Evolutionary conservation across 2,329 filamentous ascomycete species (phyloP), one percentile per base, ranked within the genome.

Genomic region (Pestalotiopsis sp.): DNA sequence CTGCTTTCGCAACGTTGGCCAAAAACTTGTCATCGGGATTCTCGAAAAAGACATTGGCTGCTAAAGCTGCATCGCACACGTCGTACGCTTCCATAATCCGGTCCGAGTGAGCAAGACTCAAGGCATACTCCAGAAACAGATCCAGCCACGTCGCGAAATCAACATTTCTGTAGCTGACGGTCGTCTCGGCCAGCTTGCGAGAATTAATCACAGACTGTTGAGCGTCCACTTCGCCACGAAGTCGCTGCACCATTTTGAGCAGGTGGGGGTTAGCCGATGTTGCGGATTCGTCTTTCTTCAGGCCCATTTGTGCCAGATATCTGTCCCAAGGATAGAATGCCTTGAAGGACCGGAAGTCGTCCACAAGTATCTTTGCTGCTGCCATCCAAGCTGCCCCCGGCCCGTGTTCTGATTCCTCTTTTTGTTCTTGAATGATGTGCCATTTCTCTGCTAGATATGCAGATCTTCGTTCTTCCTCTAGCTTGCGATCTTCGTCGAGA

Each of bases 71-170:
- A 70, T 94, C 90, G 73, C 97, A 91, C 7, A 94, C 89, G 65
- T 91, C 89, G 78, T 97, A 98, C 65, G 93, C 91, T 71, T 93
- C 91, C 57, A 91, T 86, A 14, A 87, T 84, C 62, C 92, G 89
- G 41, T 90, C 90, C 23, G 86, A 83, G 57, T 89, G 87, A 7
- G 94, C 92, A 40, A 96, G 86, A 4, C 91, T 85, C 62, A 98
- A 85, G 3, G 94, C 92, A 77, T 97, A 97, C 75, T 96, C 93
- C 45, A 97, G 87, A 77, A 99, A 97, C 0, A 97, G 86, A 73
- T 97, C 93, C 3, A 98, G 87, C 96, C 96, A 99, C 61, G 90
- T 87, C 68, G 91, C 85, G 76, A 98, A 97, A 0, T 90, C 84
- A 61, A 98, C 93, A 7, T 92, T 92, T 72, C 93, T 91, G 66